Percentiles rank a stretch among this genome's conserved stretches.
phyloP scores from a whole-genome alignment of 202 grass and related monocot species.

The Brachypodium distachyon region DNA sequence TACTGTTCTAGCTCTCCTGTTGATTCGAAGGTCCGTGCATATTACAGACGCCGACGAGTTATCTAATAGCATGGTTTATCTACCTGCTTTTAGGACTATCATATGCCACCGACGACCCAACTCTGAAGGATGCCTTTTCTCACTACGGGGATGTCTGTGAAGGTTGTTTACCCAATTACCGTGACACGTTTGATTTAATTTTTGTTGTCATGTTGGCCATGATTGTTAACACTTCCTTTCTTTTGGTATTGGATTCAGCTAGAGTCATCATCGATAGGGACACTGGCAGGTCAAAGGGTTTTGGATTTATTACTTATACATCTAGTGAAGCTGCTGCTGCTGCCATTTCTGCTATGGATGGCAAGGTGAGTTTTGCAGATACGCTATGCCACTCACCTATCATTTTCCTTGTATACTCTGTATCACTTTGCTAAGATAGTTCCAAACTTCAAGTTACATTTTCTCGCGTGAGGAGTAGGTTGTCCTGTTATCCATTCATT shows the following conservation, averaged over 20 bases:
- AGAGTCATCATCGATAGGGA: conserved; percentile 69
- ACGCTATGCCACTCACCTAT: not conserved
- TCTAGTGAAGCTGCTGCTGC: conserved; percentile 53
- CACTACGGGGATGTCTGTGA: conserved; percentile 66
- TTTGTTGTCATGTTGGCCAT: not conserved
- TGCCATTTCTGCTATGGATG: conserved; percentile 72
- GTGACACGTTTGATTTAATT: not conserved
- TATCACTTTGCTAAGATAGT: not conserved
- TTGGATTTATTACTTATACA: conserved; percentile 80
- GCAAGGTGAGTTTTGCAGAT: conserved; percentile 45
- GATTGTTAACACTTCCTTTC: not conserved
- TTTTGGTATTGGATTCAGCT: conserved; percentile 29
- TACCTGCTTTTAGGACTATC: conserved; percentile 44
- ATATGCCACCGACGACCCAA: conserved; percentile 51
- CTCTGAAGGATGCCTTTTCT: conserved; percentile 58
- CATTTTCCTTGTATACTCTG: not conserved
- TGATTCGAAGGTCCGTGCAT: not conserved
- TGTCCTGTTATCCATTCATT: not conserved
- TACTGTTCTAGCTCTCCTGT: not conserved
- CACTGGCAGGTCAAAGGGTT: conserved; percentile 64
- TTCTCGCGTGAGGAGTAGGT: not conserved
- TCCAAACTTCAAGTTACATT: not conserved
- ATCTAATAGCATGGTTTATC: not conserved
- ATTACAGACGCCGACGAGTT: not conserved
- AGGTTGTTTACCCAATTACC: conserved; percentile 33